Evolutionary conservation across 2,329 filamentous ascomycete species (phyloP), one percentile per base, ranked within the genome.

Genomic region (Xylaria arbuscula): DNA sequence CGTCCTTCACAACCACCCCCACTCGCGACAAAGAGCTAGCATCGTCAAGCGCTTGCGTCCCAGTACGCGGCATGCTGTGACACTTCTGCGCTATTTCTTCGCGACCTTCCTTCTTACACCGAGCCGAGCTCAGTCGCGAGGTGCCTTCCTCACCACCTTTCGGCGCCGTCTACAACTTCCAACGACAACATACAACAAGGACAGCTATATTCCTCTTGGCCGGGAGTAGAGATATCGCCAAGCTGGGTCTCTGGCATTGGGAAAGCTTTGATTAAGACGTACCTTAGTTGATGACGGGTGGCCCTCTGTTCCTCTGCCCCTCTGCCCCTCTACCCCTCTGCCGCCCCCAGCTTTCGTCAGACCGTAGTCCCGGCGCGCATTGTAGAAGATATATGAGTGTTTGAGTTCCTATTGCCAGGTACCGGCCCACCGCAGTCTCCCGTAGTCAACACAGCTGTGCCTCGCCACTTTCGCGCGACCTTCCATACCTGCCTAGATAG

Each of bases 351-450:
- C 66, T 65, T 72, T 72, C 66, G 57, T 70, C 76, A 72, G 67
- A 72, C 72, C 71, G 75, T 77, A 78, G 72, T 76, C 67, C 72
- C 74, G 70, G 69, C 70, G 70, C 72, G 72, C 72, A 72, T 71
- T 72, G 76, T 78, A 78, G 76, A 76, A 77, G 74, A 77, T 73
- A 67, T 72, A 77, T 78, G 76, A 75, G 71, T 77, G 74, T 73
- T 73, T 78, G 73, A 77, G 73, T 67, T 71, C 57, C 63, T 62
- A 40, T 47, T 65, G 56, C 66, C 62, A 54, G 51, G 51, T 68
- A 42, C 63, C 60, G 38, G 38, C 28, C 63, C 40, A 53, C 40
- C 53, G 54, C 64, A 69, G 48, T 59, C 60, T 70, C 67, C 71
- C 68, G 75, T 77, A 77, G 73, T 75, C 64, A 62, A 66, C 71